A percentile compares a stretch with the other conserved stretches of the same genome.
Conservation (phyloP, 768 basidiomycete species). For the Symmetrospora coprosmae region DNA sequence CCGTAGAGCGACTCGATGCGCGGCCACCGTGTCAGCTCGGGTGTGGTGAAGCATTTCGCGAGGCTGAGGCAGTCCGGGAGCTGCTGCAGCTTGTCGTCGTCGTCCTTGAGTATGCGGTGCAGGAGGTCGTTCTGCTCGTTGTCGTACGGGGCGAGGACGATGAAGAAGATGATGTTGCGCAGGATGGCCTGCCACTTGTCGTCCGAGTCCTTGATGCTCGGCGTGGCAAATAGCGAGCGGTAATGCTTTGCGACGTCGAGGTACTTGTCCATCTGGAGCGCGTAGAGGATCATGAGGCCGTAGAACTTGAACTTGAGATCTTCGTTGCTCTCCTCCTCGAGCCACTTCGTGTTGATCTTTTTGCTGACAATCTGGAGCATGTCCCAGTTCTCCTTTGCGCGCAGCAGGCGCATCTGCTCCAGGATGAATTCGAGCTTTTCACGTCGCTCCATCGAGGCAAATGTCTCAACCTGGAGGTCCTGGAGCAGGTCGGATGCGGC, state of each 20-base stretch:
- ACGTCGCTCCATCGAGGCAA: conserved; percentile 91
- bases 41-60: conserved; percentile 81
- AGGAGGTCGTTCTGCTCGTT: conserved; percentile 98
- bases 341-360: conserved; percentile 83
- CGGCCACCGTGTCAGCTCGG: conserved; percentile 92
- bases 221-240: conserved; percentile 93
- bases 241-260: conserved; percentile 91
- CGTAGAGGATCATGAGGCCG: conserved; percentile 89
- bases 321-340: conserved; percentile 82
- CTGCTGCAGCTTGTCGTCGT: conserved; percentile 51
- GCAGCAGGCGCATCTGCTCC: conserved; percentile 87
- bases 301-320: conserved; percentile 92
- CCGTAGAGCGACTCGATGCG: conserved; percentile 81
- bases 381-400: conserved; percentile 62
- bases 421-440: conserved; percentile 98
- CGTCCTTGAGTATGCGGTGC: conserved; percentile 65
- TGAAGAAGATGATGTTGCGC: conserved; percentile 86
- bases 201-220: conserved; percentile 53
- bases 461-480: conserved; percentile 95
- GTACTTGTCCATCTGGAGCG: conserved; percentile 67
- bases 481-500: conserved; percentile 76
- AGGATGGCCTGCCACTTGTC: conserved; percentile 49
- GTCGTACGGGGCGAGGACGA: conserved; percentile 80
- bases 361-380: conserved; percentile 80
- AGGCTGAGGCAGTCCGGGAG: conserved; percentile 50